Conservation (phyloP, 306 rosid genomes). For the Trichosanthes truncata region DNA sequence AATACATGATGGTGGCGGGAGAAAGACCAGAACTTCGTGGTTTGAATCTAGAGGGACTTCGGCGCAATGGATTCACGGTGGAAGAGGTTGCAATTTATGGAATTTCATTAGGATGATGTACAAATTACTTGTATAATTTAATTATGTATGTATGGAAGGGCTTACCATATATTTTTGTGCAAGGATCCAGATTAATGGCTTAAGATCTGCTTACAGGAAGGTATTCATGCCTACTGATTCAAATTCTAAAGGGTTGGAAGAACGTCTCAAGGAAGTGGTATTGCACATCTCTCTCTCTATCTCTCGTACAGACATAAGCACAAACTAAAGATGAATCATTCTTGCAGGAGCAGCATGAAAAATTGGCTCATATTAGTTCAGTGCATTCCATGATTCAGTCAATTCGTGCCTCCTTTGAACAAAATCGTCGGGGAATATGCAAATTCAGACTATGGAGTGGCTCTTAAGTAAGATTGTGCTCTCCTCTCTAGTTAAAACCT, state of each 20-base stretch:
- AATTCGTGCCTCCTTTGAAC: constrained; percentile 45
- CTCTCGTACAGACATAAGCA: not conserved
- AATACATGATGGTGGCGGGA: constrained; percentile 78
- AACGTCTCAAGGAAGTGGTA: constrained; percentile 78
- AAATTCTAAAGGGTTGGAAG: constrained; percentile 48
- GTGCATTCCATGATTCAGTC: constrained; percentile 54
- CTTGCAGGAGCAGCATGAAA: constrained; percentile 60
- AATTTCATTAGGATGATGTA: constrained; percentile 3
- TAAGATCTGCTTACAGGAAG: constrained; percentile 63
- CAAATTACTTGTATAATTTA: not conserved
- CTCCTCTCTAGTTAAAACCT: too few species aligned
- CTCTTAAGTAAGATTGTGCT: constrained; percentile 26
- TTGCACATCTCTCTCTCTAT: not conserved
- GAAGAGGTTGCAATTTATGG: constrained; percentile 41
- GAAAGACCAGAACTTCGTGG: constrained; percentile 84
- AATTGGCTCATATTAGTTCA: constrained; percentile 38
- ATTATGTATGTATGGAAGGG: not conserved
- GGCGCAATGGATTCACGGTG: constrained; percentile 53
- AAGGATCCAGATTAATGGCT: constrained; percentile 50
- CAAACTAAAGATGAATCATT: constrained; percentile 6
- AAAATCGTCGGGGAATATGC: constrained; percentile 76
- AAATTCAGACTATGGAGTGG: constrained; percentile 51
- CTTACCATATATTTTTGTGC: constrained; percentile 16
- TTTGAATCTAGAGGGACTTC: constrained; percentile 77
- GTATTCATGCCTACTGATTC: constrained; percentile 58